phyloP scores from a whole-genome alignment of 257 asterid species.

The Solanum pimpinellifolium region DNA sequence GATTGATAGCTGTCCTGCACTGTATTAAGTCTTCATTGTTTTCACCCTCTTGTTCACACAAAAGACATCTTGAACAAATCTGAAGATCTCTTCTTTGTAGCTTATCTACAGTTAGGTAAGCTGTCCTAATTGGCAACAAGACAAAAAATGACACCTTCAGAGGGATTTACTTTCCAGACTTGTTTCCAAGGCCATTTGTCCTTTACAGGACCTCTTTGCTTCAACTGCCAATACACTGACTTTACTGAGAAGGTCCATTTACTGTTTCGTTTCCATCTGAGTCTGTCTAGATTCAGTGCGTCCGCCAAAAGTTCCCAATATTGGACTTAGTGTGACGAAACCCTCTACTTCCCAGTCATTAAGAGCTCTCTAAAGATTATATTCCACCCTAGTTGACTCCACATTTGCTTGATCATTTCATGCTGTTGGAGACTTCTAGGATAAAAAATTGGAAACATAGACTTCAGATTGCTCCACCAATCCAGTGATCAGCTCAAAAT shows the following conservation, averaged over 20 bases:
- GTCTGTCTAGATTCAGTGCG: neutral
- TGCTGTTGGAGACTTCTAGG: neutral
- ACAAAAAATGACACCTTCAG: neutral
- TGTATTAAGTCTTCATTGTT: neutral
- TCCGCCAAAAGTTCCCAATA: neutral
- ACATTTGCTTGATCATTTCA: neutral
- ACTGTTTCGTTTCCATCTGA: neutral
- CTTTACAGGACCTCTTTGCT: neutral
- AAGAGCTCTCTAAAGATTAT: neutral
- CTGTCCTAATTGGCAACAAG: neutral
- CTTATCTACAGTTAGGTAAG: neutral
- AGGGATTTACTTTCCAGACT: neutral
- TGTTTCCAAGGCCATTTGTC: neutral
- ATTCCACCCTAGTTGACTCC: neutral
- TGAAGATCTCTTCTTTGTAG: neutral
- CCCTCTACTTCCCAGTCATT: neutral
- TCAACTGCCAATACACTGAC: neutral
- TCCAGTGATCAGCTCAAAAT: neutral
- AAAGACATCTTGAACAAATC: neutral
- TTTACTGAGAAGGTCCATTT: neutral
- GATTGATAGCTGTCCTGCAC: neutral
- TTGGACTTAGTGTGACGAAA: neutral
- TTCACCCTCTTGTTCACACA: neutral
- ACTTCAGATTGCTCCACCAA: neutral
- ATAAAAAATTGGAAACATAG: neutral